These are phyloP conservation scores for Rhodotorula sp. DNA, from an alignment of 1,284 basidiomycete genomes.

Conservation along the genomic window DNA sequence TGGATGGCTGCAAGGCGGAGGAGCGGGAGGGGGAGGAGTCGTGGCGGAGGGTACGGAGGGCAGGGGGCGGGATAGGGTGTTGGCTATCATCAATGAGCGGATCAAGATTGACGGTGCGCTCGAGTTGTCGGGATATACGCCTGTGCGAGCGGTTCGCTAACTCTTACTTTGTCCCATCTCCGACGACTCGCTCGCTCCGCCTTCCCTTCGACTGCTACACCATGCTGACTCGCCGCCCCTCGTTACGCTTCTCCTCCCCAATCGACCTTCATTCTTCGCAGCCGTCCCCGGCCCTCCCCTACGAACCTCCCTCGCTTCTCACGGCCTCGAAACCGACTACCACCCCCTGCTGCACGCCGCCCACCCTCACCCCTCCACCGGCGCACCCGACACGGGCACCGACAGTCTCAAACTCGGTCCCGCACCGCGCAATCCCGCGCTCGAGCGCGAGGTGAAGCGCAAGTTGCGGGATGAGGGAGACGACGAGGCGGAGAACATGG, in stretches of 20 bases:
- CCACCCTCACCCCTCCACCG: conserved; percentile 7
- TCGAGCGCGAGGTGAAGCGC: conserved; percentile 73
- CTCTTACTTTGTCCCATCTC: conserved; percentile 16
- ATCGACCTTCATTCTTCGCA: neutral
- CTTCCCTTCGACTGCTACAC: conserved; percentile 33
- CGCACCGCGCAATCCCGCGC: conserved; percentile 69
- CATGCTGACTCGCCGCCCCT: too few relatives aligned
- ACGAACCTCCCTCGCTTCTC: conserved; percentile 16
- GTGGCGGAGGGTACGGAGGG: conserved; percentile 62
- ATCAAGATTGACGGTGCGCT: conserved; percentile 81
- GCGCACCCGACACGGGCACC: conserved; percentile 7
- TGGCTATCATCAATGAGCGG: conserved; percentile 91
- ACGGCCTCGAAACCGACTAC: conserved; percentile 29
- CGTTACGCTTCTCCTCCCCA: too few relatives aligned
- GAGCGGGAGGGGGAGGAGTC: conserved; percentile 53
- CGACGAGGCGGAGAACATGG: conserved; percentile 49
- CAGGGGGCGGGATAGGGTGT: conserved; percentile 68
- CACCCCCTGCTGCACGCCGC: conserved; percentile 11
- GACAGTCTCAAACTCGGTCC: conserved; percentile 72
- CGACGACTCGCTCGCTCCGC: too few relatives aligned
- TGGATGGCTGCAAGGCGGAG: conserved; percentile 92
- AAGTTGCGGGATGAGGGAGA: conserved; percentile 54
- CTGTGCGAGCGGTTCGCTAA: conserved; percentile 4
- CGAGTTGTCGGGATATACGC: too few relatives aligned
- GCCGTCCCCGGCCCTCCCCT: conserved; percentile 38